These are phyloP conservation scores for Elymus sibiricus DNA, from an alignment of 176 grass and related monocot genomes.

Conservation along the genomic window DNA sequence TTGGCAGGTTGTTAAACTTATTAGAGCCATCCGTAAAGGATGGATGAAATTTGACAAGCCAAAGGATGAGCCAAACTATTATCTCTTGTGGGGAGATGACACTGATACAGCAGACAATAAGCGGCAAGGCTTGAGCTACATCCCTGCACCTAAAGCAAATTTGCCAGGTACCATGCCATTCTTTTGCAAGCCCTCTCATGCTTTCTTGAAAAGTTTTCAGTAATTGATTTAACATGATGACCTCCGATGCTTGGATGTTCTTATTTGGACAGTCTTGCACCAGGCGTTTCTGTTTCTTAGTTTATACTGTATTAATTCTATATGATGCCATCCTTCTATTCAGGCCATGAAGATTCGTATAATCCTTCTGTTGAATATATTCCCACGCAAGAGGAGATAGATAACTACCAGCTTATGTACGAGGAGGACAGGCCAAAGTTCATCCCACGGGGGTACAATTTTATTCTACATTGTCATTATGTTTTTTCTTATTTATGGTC, in stretches of 20 bases:
- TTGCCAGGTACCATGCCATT: constrained; percentile 56
- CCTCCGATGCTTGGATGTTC: neutral
- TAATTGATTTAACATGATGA: neutral
- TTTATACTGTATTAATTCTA: constrained; percentile 14
- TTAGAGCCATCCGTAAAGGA: constrained; percentile 87
- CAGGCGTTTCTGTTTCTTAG: neutral
- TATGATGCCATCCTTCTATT: constrained; percentile 24
- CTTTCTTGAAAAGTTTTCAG: neutral
- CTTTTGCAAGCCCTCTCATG: neutral
- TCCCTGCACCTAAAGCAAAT: constrained; percentile 87
- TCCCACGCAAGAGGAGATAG: constrained; percentile 94
- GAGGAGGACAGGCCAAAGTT: constrained; percentile 95
- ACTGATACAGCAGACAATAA: constrained; percentile 69
- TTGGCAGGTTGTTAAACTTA: constrained; percentile 50
- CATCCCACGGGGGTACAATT: constrained; percentile 79
- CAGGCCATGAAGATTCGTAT: constrained; percentile 98
- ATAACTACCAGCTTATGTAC: constrained; percentile 87
- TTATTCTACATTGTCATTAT: constrained; percentile 10
- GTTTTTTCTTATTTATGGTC: constrained; percentile 2
- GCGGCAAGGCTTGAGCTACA: constrained; percentile 79
- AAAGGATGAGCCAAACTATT: constrained; percentile 57
- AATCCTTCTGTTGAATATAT: constrained; percentile 94
- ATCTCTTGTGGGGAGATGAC: constrained; percentile 95
- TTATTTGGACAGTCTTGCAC: neutral
- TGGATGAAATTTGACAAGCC: constrained; percentile 88